Evolutionary conservation across 805 yeast genomes (phyloP).

Genomic region (Ascoidea tarda): DNA sequence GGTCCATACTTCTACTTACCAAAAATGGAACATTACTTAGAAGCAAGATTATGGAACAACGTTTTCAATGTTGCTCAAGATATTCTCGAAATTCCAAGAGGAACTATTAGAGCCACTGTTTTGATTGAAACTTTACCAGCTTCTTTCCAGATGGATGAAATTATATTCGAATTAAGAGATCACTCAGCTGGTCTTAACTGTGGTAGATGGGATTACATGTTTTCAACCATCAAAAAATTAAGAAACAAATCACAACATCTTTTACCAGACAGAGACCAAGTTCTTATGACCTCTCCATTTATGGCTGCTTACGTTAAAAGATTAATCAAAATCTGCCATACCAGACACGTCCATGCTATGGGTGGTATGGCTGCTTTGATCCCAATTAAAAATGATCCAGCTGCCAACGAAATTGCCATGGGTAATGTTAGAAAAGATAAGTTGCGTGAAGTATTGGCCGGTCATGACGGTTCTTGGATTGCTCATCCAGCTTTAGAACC

Average conservation of each 20-base stretch:
- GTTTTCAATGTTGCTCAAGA: constrained; percentile 53
- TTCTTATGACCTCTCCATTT: constrained; percentile 56
- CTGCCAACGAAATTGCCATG: constrained; percentile 48
- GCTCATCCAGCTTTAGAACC: constrained; percentile 63
- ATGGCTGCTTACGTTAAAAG: constrained; percentile 54
- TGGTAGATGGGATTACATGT: constrained; percentile 70
- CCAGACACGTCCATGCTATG: constrained; percentile 62
- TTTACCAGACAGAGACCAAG: constrained; percentile 57
- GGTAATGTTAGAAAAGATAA: constrained; percentile 56
- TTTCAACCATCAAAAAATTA: constrained; percentile 53
- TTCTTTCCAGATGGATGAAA: constrained; percentile 69
- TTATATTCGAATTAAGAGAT: constrained; percentile 56
- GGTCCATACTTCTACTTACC: constrained; percentile 68
- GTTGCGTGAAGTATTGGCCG: constrained; percentile 51
- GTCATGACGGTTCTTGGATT: constrained; percentile 70
- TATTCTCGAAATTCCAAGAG: constrained; percentile 46
- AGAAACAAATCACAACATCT: constrained; percentile 47
- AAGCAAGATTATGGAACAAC: constrained; percentile 67
- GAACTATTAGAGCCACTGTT: constrained; percentile 60
- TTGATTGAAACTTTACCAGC: constrained; percentile 62
- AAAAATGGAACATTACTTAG: constrained; percentile 66
- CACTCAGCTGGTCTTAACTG: constrained; percentile 65
- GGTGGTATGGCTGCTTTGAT: constrained; percentile 76
- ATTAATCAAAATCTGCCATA: constrained; percentile 54
- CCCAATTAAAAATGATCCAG: constrained; percentile 52